These are phyloP conservation scores for Saccharum officinarum DNA, from an alignment of 176 grass and related monocot genomes.

Conservation along the genomic window DNA sequence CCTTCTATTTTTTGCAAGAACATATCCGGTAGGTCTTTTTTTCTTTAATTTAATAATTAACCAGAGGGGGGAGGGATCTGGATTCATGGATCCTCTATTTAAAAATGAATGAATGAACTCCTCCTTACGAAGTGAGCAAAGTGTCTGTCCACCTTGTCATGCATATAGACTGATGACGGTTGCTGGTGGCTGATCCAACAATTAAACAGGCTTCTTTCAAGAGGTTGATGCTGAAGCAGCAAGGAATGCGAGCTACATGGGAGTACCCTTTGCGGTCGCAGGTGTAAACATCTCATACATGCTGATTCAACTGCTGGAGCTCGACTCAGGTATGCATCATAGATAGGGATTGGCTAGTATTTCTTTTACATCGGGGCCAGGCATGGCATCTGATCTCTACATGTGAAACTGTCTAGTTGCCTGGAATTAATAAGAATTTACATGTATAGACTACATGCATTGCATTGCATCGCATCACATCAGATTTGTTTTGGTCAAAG, in stretches of 20 bases:
- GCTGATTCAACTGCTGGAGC: conserved; percentile 90
- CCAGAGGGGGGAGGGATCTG: background rate
- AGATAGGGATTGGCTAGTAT: background rate
- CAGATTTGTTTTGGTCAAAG: conserved; percentile 18
- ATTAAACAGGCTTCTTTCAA: conserved; percentile 70
- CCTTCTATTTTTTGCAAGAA: conserved; percentile 68
- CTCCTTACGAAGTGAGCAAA: background rate
- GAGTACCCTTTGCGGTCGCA: conserved; percentile 93
- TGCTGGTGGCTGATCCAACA: conserved; percentile 15
- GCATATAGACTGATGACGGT: background rate
- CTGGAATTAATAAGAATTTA: conserved; percentile 1
- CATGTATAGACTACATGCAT: conserved; percentile 11
- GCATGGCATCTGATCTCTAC: conserved; percentile 10
- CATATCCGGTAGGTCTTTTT: conserved; percentile 67
- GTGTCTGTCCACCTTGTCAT: background rate
- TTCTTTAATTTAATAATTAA: background rate
- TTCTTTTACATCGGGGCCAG: too few relatives aligned
- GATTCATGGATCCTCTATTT: background rate
- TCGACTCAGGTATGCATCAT: conserved; percentile 57
- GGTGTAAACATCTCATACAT: conserved; percentile 91
- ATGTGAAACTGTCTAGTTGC: conserved; percentile 16
- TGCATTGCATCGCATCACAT: conserved; percentile 15
- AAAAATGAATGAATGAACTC: background rate
- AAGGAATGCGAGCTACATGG: conserved; percentile 72
- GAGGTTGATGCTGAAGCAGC: conserved; percentile 77